Evolutionary conservation across 352 stramenopile species (phyloP), one percentile per base, ranked within the genome.

Genomic region (Pilasporangium apinafurcum): DNA sequence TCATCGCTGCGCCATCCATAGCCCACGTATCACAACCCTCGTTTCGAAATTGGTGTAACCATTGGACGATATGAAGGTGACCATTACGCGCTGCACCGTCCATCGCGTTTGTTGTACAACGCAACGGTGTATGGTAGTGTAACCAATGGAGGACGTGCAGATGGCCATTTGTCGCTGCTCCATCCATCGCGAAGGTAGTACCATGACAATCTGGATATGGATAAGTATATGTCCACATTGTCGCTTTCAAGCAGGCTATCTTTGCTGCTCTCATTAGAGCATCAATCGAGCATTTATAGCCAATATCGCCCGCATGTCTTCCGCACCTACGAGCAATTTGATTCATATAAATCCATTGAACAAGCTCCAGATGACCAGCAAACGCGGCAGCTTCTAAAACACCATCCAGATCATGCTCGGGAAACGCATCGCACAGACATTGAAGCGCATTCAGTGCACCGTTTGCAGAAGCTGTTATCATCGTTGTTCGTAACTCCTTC

Each of bases 1-100:
- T 47, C 20, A 70, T 52, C 0, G 76, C 70, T 0, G 76, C 76
- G 55, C 80, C 80, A 49, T 89, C 76, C 46, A 89, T 86, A 12
- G 76, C 76, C 33, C 63, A 59, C 6, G 45, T 46, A 12, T 68
- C 83, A 48, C 70, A 84, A 14, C 72, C 72, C 45, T 86, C 73
- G 2, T 14, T 56, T 3, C 70, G 60, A 35, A 85, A 48, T 3
- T 29, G 31, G 16, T 89, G 76, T 9, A 89, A 54, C 73, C 73
- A 89, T 39, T 82, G 52, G 5, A 51, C 34, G 24, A 51, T 20
- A 10, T 35, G 21, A 1, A 53, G 26, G 20, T 53, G 45, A 8
- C 45, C 45, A 4, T 53, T 22, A 12, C 26, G 8, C 5, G 45
- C 45, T 14, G 45, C 36, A 5, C 45, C 37, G 37, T 53, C 45